A percentile compares a stretch with the other conserved stretches of the same genome.
phyloP scores from a whole-genome alignment of 2,329 filamentous ascomycete genomes.

The Cyclaneusma minus region DNA sequence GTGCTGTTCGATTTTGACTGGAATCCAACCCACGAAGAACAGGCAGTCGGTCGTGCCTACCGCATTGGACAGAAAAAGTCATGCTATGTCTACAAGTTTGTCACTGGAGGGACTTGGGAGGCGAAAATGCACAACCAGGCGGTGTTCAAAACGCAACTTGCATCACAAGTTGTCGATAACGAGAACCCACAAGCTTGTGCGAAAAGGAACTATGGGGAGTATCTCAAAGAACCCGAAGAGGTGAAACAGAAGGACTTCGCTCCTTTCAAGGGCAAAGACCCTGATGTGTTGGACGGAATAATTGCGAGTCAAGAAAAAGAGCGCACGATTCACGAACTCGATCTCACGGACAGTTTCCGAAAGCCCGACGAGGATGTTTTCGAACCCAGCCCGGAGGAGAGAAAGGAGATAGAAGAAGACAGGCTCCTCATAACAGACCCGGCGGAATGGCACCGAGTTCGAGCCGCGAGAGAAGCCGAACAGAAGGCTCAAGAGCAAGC shows the following conservation, averaged over 20 bases:
- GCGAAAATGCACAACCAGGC: constrained; percentile 55
- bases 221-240: constrained; percentile 41
- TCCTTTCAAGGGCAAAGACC: constrained; percentile 41
- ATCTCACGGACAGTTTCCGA: constrained; percentile 58
- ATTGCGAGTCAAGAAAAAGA: constrained; percentile 32
- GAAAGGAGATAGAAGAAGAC: constrained; percentile 39
- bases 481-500: too few relatives aligned
- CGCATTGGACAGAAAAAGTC: constrained; percentile 68
- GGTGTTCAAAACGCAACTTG: constrained; percentile 71
- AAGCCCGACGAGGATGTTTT: constrained; percentile 50
- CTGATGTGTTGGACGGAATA: constrained; percentile 42
- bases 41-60: constrained; percentile 76
- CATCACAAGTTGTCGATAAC: constrained; percentile 68
- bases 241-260: constrained; percentile 34
- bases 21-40: constrained; percentile 69
- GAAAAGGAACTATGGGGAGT: constrained; percentile 32
- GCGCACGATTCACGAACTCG: constrained; percentile 36
- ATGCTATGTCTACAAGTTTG: constrained; percentile 74
- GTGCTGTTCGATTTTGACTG: constrained; percentile 74
- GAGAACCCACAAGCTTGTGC: constrained; percentile 60
- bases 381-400: constrained; percentile 46
- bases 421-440: too few relatives aligned
- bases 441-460: too few relatives aligned
- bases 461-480: too few relatives aligned
- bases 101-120: constrained; percentile 68